phyloP scores from a whole-genome alignment of 768 basidiomycete genomes.

The Suillus luteus region DNA sequence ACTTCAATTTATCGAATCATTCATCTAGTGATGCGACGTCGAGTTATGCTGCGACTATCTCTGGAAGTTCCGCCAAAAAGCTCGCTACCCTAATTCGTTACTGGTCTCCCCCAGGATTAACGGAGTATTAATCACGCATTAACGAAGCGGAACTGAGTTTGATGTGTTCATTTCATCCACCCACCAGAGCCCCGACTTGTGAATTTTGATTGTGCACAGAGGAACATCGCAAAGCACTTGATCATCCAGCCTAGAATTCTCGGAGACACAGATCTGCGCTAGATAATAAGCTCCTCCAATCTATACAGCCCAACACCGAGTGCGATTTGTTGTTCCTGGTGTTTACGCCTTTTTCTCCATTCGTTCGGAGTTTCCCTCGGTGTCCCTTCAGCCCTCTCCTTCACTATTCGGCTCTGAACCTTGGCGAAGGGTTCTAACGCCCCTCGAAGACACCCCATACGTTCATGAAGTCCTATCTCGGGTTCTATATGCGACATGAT shows the following conservation, averaged over 20 bases:
- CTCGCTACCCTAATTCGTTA: too few species aligned
- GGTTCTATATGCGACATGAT: constrained; percentile 55
- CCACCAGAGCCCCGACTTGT: constrained; percentile 22
- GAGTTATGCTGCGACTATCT: too few species aligned
- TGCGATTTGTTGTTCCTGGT: constrained; percentile 41
- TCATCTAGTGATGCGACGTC: too few species aligned
- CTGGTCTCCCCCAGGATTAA: too few species aligned
- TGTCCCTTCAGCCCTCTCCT: constrained; percentile 40
- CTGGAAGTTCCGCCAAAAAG: too few species aligned
- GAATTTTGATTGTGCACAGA: constrained; percentile 24
- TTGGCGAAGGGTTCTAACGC: constrained; percentile 59
- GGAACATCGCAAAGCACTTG: neutral
- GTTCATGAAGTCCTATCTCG: constrained; percentile 52
- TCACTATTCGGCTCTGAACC: constrained; percentile 50
- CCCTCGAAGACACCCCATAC: constrained; percentile 58
- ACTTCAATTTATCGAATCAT: too few species aligned
- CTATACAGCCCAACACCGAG: constrained; percentile 20
- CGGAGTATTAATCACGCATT: too few species aligned
- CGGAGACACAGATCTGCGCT: constrained; percentile 13
- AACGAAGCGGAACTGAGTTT: too few species aligned
- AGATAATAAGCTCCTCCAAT: constrained; percentile 69
- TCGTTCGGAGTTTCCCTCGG: constrained; percentile 40
- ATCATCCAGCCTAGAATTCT: neutral
- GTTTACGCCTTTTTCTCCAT: constrained; percentile 55
- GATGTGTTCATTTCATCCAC: too few species aligned